A percentile compares a stretch with the other conserved stretches of the same genome.
Evolutionary conservation across 2,329 filamentous ascomycete genomes (phyloP).

Genomic region (Exophiala bonariae): DNA sequence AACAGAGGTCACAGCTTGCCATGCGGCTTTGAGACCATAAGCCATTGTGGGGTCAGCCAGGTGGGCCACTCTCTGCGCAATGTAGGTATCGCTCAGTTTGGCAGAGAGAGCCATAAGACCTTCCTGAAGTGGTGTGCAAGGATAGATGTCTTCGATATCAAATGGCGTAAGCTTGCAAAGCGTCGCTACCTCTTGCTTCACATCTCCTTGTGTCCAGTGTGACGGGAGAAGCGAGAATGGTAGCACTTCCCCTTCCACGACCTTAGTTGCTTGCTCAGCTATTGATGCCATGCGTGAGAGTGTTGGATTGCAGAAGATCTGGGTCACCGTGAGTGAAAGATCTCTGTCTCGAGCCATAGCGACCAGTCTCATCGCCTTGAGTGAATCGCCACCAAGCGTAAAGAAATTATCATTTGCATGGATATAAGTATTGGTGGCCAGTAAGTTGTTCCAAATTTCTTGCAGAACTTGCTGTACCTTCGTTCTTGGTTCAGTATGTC

Average conservation of each 20-base stretch:
- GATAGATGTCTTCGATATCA: constrained; percentile 40
- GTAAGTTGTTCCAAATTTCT: constrained; percentile 36
- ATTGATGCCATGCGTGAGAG: constrained; percentile 43
- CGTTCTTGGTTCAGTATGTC: not conserved
- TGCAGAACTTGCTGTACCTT: constrained; percentile 1
- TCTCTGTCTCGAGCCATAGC: constrained; percentile 23
- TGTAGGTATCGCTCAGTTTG: constrained; percentile 40
- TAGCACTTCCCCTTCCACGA: constrained; percentile 4
- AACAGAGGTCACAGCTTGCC: constrained; percentile 36
- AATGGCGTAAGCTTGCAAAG: constrained; percentile 24
- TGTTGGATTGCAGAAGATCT: constrained; percentile 39
- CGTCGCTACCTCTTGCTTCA: constrained; percentile 13
- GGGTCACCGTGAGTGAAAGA: constrained; percentile 27
- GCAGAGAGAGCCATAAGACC: constrained; percentile 43
- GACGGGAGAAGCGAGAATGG: constrained; percentile 11
- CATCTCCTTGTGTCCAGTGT: constrained; percentile 9
- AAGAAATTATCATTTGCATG: constrained; percentile 35
- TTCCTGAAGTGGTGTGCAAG: constrained; percentile 44
- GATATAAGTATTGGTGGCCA: constrained; percentile 35
- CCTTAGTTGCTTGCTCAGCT: not conserved
- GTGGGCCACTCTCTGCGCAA: constrained; percentile 38
- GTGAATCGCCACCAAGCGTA: constrained; percentile 33
- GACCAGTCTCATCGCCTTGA: constrained; percentile 34
- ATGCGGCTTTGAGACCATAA: constrained; percentile 38
- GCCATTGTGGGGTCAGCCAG: constrained; percentile 35